These are phyloP conservation scores for Chlorella sorokiniana DNA, from an alignment of 139 green algal genomes.

Conservation along the genomic window DNA sequence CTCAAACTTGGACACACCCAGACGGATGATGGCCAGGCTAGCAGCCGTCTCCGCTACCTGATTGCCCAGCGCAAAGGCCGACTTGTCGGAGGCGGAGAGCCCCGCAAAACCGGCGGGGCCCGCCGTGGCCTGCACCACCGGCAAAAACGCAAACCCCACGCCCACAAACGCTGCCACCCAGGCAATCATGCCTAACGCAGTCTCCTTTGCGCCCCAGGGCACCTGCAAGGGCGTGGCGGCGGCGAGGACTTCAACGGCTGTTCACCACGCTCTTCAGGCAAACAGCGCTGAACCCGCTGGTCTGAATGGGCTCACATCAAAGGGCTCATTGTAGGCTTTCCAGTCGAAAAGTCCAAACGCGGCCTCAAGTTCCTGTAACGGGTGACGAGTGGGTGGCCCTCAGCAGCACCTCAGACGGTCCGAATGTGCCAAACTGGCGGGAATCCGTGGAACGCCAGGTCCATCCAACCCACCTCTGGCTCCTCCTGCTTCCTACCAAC, in stretches of 20 bases:
- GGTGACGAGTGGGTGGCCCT: no score
- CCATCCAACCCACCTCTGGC: not conserved
- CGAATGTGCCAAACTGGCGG: not conserved
- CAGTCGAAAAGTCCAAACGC: constrained; percentile 53
- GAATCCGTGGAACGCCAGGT: not conserved
- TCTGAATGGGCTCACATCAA: constrained; percentile 46
- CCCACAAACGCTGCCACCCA: constrained; percentile 73
- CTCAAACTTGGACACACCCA: constrained; percentile 19
- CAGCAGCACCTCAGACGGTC: not conserved
- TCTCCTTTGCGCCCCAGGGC: constrained; percentile 69
- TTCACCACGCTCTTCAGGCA: not conserved
- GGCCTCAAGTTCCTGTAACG: constrained; percentile 18
- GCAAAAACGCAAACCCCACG: constrained; percentile 74
- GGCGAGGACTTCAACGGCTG: not conserved
- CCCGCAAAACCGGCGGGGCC: constrained; percentile 40
- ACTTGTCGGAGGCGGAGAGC: constrained; percentile 42
- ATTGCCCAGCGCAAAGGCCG: constrained; percentile 46
- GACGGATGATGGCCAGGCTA: constrained; percentile 57
- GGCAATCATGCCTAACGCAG: constrained; percentile 62
- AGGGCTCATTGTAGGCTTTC: constrained; percentile 52
- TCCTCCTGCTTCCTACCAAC: not conserved
- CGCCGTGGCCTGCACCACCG: constrained; percentile 43
- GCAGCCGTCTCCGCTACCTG: constrained; percentile 65
- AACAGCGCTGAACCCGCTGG: not conserved
- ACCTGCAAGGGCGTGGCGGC: constrained; percentile 35